Evolutionary conservation across 2,329 filamentous ascomycete genomes (phyloP).

Genomic region (Fusarium annulatum): DNA sequence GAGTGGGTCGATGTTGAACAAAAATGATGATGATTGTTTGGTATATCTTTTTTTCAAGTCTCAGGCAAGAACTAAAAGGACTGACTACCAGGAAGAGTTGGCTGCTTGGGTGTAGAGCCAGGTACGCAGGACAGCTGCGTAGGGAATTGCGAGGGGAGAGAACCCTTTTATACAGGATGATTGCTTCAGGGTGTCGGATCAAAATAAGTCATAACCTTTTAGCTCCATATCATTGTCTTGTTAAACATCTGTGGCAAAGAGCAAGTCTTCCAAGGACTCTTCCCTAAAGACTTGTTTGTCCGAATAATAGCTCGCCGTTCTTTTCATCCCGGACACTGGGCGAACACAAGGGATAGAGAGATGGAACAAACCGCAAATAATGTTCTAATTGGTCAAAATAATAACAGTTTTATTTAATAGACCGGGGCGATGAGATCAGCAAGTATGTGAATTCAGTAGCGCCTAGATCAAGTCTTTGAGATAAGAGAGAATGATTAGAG

Average conservation of each 20-base stretch:
- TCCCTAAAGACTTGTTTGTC: no score
- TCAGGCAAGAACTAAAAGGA: no score
- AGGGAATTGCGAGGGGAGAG: no score
- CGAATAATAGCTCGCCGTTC: not conserved
- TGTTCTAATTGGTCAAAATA: not conserved
- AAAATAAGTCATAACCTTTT: no score
- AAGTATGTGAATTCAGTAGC: not conserved
- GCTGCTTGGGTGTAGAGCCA: not conserved
- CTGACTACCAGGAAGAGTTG: accelerated
- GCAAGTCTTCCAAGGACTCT: no score
- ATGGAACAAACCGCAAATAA: not conserved
- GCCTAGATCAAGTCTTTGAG: not conserved
- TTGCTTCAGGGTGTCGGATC: accelerated
- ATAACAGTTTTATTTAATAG: accelerated
- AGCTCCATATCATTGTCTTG: no score
- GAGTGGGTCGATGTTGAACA: no score
- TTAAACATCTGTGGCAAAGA: no score
- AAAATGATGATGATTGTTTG: no score
- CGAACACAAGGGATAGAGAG: not conserved
- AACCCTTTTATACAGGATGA: not conserved
- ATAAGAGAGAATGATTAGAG: no score
- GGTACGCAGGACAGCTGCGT: accelerated
- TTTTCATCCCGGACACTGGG: no score
- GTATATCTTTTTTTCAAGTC: no score
- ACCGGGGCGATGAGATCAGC: accelerated